Evolutionary conservation across 768 basidiomycete genomes (phyloP), one percentile per base, ranked within the genome.

Genomic region (Goffeauzyma gilvescens): DNA sequence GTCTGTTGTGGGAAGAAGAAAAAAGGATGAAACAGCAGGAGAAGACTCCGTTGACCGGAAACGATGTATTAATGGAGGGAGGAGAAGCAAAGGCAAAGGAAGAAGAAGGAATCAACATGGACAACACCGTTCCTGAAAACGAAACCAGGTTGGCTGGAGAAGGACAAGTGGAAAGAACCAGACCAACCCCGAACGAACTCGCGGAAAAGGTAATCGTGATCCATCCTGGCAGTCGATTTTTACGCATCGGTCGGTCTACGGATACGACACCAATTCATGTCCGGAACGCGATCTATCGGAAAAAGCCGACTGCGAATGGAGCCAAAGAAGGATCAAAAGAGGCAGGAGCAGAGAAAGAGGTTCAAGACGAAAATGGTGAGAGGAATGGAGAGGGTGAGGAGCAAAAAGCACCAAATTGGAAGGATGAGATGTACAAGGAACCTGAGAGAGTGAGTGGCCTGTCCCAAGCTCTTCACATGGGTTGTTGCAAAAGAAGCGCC

Each of bases 171-270:
- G 40, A 41, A 23, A 32, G 33, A n/a, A 32, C 28, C 12, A 32
- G 40, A 23, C 40, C 31, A 26, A 22, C 33, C 21, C 40, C 40
- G 18, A 20, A 28, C 6, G 5, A 17, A 26, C 30, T 17, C 17
- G 40, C 33, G 30, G 28, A 28, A 23, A 38, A 45, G 24, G 41
- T 38, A 9, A 48, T 67, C 22, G 54, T 67, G 44, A 64, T 67
- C 20, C 66, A 67, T 43, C 66, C 66, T 4, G 66, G 66, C 12
- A 63, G 64, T 1, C 49, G 60, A 24, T 63, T 59, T 41, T 53
- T 66, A 20, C 52, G 60, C 14, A 52, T 67, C 23, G 66, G 66
- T 9, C 46, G 65, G 42, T 65, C 64, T 1, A 57, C 59, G 10
- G 66, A 66, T 41, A 41, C 48, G 17, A 42, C 41, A 17, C 62